A percentile compares a stretch with the other conserved stretches of the same genome.
Evolutionary conservation across 176 grass and related monocot species (phyloP).

Genomic region (maize (Zea mays)): Zm-B73-REFERENCE-NAM-5.0 NC_050102.1:151535501-151536000

Average conservation of each 20-base stretch:
- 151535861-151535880: conserved; percentile 85
- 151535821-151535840: conserved; percentile 66
- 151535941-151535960: conserved; percentile 63
- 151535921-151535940: conserved; percentile 61
- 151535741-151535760: background rate
- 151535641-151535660: background rate
- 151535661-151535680: conserved; percentile 11
- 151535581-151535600: background rate
- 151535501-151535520: conserved; percentile 20
- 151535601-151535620: conserved; percentile 8
- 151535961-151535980: conserved; percentile 79
- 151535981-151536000: conserved; percentile 96
- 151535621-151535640: background rate
- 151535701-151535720: conserved; percentile 9
- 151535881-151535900: conserved; percentile 79
- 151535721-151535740: background rate
- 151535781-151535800: conserved; percentile 38
- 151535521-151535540: background rate
- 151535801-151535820: conserved; percentile 80
- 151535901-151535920: conserved; percentile 77
- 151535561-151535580: background rate
- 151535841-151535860: conserved; percentile 77
- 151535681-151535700: conserved; percentile 26
- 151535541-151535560: conserved; percentile 5
- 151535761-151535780: conserved; percentile 3